A percentile compares a stretch with the other conserved stretches of the same genome.
phyloP scores from a whole-genome alignment of 805 yeast genomes.

The Wickerhamiella galacta region DNA sequence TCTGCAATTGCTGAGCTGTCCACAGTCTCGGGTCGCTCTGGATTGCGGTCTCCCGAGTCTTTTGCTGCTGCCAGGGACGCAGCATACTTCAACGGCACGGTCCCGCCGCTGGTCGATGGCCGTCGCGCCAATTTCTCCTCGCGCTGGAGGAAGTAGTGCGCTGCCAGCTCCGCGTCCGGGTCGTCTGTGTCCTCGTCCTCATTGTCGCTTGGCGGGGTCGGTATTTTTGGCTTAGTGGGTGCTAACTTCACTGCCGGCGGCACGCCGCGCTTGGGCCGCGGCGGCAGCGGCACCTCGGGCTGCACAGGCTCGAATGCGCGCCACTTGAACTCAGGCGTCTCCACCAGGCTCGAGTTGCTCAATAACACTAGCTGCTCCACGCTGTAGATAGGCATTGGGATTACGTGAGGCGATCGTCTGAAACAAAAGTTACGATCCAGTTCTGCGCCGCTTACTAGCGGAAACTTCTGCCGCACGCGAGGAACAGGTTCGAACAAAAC shows the following conservation, averaged over 20 bases:
- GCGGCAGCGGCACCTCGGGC: constrained; percentile 15
- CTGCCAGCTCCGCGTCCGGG: constrained; percentile 19
- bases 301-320: constrained; percentile 13
- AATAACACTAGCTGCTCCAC: constrained; percentile 15
- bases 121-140: constrained; percentile 6
- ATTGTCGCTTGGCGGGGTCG: constrained; percentile 4
- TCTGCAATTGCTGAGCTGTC: constrained; percentile 3
- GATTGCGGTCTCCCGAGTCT: too few species aligned
- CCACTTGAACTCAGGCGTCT: constrained; percentile 18
- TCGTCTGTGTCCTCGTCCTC: constrained; percentile 14
- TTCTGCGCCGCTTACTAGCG: too few species aligned
- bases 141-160: constrained; percentile 13
- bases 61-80: constrained; percentile 16
- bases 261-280: constrained; percentile 8
- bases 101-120: constrained; percentile 6
- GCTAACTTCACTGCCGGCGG: neutral
- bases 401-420: too few species aligned
- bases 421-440: too few species aligned
- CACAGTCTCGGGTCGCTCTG: neutral
- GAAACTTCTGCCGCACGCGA: too few species aligned
- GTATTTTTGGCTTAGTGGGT: constrained; percentile 2
- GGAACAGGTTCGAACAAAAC: too few species aligned
- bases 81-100: constrained; percentile 13
- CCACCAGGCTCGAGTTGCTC: constrained; percentile 16
- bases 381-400: constrained; percentile 19